Percentiles rank a stretch among this genome's conserved stretches.
phyloP scores from a whole-genome alignment of 371 early-diverging fungal species.

The Zopfochytrium polystomum region DNA sequence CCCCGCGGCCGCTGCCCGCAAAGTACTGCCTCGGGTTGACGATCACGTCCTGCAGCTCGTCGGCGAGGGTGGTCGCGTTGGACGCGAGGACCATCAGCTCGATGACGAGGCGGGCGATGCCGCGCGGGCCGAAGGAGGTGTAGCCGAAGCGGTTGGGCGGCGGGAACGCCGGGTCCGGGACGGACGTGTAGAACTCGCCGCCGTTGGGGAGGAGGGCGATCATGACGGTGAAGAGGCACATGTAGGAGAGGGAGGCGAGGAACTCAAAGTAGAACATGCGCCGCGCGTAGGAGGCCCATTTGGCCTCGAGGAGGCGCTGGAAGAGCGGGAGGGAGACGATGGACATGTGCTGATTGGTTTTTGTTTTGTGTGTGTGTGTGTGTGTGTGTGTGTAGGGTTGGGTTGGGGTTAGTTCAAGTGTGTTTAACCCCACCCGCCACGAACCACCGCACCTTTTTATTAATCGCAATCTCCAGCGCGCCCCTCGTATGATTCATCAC shows the following conservation, averaged over 20 bases:
- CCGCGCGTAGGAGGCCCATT: slow-evolving; percentile 27
- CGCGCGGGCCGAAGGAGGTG: slow-evolving; percentile 9
- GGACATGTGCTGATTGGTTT: slow-evolving; percentile 15
- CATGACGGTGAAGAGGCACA: slow-evolving; percentile 16
- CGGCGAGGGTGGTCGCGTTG: too few species aligned
- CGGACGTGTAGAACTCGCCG: slow-evolving; percentile 1
- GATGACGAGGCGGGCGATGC: slow-evolving; percentile 3
- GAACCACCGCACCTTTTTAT: slow-evolving; percentile 1
- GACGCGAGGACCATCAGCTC: too few species aligned
- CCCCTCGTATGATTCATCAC: slow-evolving; percentile 22
- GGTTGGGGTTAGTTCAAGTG: too few species aligned
- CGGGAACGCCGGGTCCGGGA: background rate
- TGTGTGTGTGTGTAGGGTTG: too few species aligned
- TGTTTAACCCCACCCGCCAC: background rate
- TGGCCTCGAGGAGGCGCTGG: slow-evolving; percentile 24
- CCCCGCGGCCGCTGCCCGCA: too few species aligned
- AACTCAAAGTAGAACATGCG: slow-evolving; percentile 23
- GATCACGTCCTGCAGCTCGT: too few species aligned
- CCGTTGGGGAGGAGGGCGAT: slow-evolving; percentile 24
- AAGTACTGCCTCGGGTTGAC: too few species aligned
- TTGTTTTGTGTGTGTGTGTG: too few species aligned
- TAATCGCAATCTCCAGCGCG: slow-evolving; percentile 25
- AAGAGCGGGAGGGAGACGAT: slow-evolving; percentile 26
- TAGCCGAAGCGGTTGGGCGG: background rate
- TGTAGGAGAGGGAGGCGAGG: slow-evolving; percentile 19